These are phyloP conservation scores for Aspergillus texensis DNA, from an alignment of 2,329 filamentous ascomycete species.

Conservation along the genomic window DNA sequence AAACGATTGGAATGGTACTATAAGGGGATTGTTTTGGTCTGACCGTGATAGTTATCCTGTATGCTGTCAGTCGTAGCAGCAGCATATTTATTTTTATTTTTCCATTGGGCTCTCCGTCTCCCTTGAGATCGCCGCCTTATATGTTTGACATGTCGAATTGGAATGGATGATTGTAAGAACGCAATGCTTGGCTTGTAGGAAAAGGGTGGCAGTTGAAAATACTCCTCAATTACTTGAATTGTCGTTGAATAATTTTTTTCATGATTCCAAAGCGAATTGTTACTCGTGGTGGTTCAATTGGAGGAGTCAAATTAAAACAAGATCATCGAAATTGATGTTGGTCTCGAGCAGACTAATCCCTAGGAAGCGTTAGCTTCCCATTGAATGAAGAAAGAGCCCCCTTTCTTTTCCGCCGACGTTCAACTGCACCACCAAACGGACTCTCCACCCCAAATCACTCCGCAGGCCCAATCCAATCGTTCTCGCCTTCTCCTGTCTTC, in stretches of 20 bases:
- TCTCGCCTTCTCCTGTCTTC: conserved; percentile 23
- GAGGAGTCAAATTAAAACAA: not conserved
- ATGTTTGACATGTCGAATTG: conserved; percentile 3
- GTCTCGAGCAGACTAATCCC: not conserved
- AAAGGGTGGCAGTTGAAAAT: not conserved
- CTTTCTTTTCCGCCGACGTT: conserved; percentile 37
- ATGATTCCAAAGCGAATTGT: not conserved
- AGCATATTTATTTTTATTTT: not conserved
- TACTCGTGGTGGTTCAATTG: not conserved
- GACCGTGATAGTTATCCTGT: not conserved
- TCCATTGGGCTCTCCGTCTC: not conserved
- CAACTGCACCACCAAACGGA: conserved; percentile 21
- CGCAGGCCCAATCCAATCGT: conserved; percentile 26
- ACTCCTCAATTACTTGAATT: not conserved
- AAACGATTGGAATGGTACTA: not conserved
- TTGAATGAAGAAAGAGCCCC: conserved; percentile 21
- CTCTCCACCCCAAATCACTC: conserved; percentile 26
- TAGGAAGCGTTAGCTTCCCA: conserved; percentile 15
- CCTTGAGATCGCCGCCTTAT: not conserved
- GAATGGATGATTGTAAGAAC: not conserved
- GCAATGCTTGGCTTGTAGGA: not conserved
- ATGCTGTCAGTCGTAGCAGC: not conserved
- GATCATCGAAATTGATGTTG: conserved; percentile 1
- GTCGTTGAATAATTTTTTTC: not conserved
- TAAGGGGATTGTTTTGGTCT: not conserved